phyloP scores from a whole-genome alignment of 306 rosid genomes.

The Sphenostylis stenocarpa region DNA sequence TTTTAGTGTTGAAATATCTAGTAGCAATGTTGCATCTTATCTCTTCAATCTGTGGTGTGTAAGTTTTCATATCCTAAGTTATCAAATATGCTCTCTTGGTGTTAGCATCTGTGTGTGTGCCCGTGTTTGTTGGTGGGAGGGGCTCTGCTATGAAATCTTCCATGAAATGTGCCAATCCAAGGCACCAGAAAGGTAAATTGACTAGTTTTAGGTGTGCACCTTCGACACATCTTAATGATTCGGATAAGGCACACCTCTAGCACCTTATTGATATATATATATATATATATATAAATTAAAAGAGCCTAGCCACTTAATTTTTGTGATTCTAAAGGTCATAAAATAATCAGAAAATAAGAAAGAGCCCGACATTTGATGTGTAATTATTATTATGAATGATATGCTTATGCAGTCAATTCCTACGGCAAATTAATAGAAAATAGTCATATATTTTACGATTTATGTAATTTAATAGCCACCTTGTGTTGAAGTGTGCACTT shows the following conservation, averaged over 20 bases:
- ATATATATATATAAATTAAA: neutral
- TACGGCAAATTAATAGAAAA: neutral
- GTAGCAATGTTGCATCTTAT: neutral
- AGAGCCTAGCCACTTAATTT: neutral
- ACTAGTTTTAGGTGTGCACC: neutral
- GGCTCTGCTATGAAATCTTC: neutral
- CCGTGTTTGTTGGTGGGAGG: neutral
- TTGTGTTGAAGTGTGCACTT: neutral
- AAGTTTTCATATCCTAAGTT: neutral
- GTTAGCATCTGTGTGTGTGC: too few relatives aligned
- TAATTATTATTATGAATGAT: neutral
- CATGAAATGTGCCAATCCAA: neutral
- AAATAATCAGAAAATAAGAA: neutral
- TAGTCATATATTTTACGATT: neutral
- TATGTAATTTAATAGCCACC: neutral
- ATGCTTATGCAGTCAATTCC: neutral
- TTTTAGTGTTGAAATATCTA: neutral
- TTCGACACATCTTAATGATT: neutral
- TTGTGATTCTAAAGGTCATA: neutral
- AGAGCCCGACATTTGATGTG: neutral
- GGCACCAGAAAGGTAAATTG: neutral
- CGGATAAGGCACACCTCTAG: neutral
- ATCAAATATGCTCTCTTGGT: neutral
- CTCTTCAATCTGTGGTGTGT: constrained; percentile 15
- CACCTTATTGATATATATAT: neutral